Base-by-base conservation (phyloP, 257 asterid genomes). In the Voacanga thouarsii region DNA sequence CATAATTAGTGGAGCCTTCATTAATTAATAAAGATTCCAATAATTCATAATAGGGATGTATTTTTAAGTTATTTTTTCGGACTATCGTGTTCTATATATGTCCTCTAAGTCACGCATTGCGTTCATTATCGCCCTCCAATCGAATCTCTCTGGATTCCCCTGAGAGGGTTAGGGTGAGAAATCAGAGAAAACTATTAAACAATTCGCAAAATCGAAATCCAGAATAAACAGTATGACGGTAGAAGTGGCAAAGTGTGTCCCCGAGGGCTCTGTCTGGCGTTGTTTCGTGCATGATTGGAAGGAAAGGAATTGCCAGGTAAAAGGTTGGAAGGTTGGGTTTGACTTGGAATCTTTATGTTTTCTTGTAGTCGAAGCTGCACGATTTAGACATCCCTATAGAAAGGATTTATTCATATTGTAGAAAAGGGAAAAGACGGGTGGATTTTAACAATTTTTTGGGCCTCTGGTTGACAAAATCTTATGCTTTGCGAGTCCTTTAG, bases 241-340 rank as follows among this genome's bases (percentile, higher is more conserved):
- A 26, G 83, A 81, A 12, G 83, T 84, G 24, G 77, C 80, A 9
- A 71, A 75, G 44, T 67, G 74, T 51, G 71, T 66, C 10, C 74
- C 72, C 14, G 80, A 61, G 61, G 69, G 74, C 11, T n/a, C n/a
- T 57, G 60, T 53, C 8, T 39, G 51, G 9, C 5, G 21, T 71
- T 33, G 61, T 37, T 49, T n/a, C 39, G 44, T 2, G 37, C 18
- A 9, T 28, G n/a, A 44, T 26, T 37, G 28, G 3, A 72, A 28
- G 59, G 7, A 45, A 3, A 18, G 41, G 1, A 12, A 49, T 15
- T 67, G 30, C 16, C 16, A 16, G 66, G 37, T n/a, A 6, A n/a
- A 67, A 39, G 5, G 4, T 24, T 53, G 56, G 45, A 21, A 21
- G 26, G 6, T 51, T 19, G 76, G 43, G 37, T n/a, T 74, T 39